These are phyloP conservation scores for Osmozyma mogii DNA, from an alignment of 805 yeast genomes.

Conservation along the genomic window DNA sequence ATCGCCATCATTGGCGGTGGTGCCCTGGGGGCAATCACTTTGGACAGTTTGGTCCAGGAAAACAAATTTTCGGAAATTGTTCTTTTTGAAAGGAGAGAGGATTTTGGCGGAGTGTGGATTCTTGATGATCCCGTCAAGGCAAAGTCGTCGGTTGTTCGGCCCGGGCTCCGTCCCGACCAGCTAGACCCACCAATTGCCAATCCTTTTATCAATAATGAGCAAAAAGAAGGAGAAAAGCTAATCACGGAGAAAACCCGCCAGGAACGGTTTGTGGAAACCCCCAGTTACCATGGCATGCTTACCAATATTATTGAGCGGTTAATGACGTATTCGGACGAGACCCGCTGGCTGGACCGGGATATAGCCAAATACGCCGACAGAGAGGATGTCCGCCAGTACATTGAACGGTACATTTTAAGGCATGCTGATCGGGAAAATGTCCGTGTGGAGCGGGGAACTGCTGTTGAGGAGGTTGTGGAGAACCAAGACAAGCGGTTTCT, in stretches of 20 bases:
- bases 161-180: slow-evolving; percentile 14
- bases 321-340: slow-evolving; percentile 39
- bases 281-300: slow-evolving; percentile 16
- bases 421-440: slow-evolving; percentile 13
- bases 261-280: slow-evolving; percentile 22
- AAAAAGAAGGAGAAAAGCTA: too few relatives aligned
- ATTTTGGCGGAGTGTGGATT: slow-evolving; percentile 39
- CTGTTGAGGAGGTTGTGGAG: slow-evolving; percentile 34
- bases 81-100: slow-evolving; percentile 33
- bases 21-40: slow-evolving; percentile 38
- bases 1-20: slow-evolving; percentile 47
- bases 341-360: too few relatives aligned
- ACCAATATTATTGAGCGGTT: slow-evolving; percentile 38
- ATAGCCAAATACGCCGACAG: slow-evolving; percentile 21
- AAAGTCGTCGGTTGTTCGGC: too few relatives aligned
- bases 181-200: slow-evolving; percentile 20
- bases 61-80: slow-evolving; percentile 22
- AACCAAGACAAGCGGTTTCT: slow-evolving; percentile 16
- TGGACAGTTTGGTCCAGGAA: slow-evolving; percentile 33
- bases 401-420: slow-evolving; percentile 19
- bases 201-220: too few relatives aligned
- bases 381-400: slow-evolving; percentile 19
- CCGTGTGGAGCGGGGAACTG: slow-evolving; percentile 20
- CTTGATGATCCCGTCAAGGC: slow-evolving; percentile 15
- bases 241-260: slow-evolving; percentile 11